These are phyloP conservation scores for Centella asiatica DNA, from an alignment of 129 eudicot species.

Conservation along the genomic window DNA sequence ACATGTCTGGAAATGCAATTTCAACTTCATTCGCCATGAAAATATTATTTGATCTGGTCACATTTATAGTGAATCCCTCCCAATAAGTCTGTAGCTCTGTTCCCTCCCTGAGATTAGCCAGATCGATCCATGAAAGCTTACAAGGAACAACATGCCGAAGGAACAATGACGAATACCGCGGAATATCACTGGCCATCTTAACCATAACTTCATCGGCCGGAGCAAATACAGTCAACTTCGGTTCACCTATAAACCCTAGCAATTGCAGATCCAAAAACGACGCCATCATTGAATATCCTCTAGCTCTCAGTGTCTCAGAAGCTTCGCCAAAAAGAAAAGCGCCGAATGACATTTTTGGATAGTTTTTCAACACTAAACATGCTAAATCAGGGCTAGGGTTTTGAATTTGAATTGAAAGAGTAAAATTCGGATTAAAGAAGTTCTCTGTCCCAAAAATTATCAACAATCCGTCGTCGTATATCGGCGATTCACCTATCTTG, in stretches of 20 bases:
- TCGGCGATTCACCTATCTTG: conserved; percentile 9
- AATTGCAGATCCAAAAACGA: conserved; percentile 22
- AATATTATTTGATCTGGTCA: conserved; percentile 24
- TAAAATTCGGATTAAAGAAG: conserved; percentile 17
- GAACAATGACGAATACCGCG: conserved; percentile 42
- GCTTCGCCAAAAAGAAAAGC: conserved; percentile 3
- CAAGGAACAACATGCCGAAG: conserved; percentile 65
- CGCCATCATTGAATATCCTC: conserved; percentile 18
- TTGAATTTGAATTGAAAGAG: neutral
- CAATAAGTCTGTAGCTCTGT: conserved; percentile 35
- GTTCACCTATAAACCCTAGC: conserved; percentile 28
- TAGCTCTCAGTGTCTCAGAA: conserved; percentile 9
- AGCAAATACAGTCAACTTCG: conserved; percentile 61
- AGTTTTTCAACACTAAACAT: neutral
- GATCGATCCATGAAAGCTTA: conserved; percentile 44
- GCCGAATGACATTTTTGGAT: neutral
- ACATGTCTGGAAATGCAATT: conserved; percentile 59
- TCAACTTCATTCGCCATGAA: conserved; percentile 53
- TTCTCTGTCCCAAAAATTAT: conserved; percentile 6
- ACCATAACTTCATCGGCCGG: conserved; percentile 54
- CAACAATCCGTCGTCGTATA: conserved; percentile 15
- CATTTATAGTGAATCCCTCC: conserved; percentile 40
- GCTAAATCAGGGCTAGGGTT: neutral
- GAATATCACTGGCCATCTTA: conserved; percentile 40
- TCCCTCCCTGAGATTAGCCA: conserved; percentile 36